Conservation (phyloP, 2,329 filamentous ascomycete species). For the Trichoderma brevicompactum region DNA sequence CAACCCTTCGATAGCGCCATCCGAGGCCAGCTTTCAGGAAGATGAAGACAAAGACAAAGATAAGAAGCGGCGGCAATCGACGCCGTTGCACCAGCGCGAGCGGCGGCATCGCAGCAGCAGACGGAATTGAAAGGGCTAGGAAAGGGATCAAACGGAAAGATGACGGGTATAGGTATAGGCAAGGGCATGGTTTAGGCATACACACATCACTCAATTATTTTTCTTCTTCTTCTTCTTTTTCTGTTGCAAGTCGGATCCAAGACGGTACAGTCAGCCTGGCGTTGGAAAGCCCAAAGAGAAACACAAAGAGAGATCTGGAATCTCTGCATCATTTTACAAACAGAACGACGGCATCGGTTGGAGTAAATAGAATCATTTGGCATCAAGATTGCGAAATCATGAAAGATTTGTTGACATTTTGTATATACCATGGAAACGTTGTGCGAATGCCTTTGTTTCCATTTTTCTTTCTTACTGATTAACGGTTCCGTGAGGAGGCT, state of each 20-base stretch:
- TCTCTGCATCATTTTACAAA: slow-evolving; percentile 9
- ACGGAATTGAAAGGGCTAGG: not conserved
- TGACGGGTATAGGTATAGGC: not conserved
- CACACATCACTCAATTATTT: slow-evolving; percentile 1
- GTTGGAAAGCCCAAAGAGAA: not conserved
- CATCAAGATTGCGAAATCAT: slow-evolving; percentile 27
- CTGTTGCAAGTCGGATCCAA: slow-evolving; percentile 5
- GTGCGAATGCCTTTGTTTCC: not conserved
- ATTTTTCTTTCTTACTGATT: not conserved
- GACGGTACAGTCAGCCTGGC: slow-evolving; percentile 1
- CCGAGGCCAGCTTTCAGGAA: slow-evolving; percentile 5
- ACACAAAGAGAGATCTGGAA: slow-evolving; percentile 13
- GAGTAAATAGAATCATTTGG: slow-evolving; percentile 20
- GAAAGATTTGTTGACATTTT: not conserved
- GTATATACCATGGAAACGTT: not conserved
- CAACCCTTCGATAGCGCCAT: slow-evolving; percentile 23
- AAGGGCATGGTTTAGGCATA: not conserved
- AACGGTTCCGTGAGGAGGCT: no score
- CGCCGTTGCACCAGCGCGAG: slow-evolving; percentile 19
- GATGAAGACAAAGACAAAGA: slow-evolving; percentile 1
- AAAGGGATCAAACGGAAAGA: not conserved
- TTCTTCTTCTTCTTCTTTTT: not conserved
- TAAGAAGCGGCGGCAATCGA: not conserved
- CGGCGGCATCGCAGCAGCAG: slow-evolving; percentile 24
- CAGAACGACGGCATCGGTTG: slow-evolving; percentile 16